These are phyloP conservation scores for Schrenkiella parvula DNA, from an alignment of 345 rosid species.

Conservation along the genomic window DNA sequence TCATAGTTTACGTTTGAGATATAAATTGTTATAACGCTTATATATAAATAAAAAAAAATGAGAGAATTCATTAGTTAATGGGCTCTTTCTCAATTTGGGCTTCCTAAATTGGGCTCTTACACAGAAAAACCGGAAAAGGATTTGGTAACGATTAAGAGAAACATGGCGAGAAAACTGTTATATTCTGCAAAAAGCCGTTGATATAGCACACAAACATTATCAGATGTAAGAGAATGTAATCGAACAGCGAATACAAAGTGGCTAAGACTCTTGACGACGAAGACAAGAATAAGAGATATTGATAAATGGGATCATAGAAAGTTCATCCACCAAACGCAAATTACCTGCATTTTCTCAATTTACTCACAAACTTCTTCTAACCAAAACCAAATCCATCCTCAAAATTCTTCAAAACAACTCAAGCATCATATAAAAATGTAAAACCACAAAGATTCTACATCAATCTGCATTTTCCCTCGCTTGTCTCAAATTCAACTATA, in stretches of 20 bases:
- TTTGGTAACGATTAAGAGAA: not conserved
- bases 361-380: not conserved
- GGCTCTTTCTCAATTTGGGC: not conserved
- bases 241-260: not conserved
- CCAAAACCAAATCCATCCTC: slow-evolving; percentile 8
- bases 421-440: slow-evolving; percentile 4
- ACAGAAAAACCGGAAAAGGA: not conserved
- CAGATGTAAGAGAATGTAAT: no score
- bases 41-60: not conserved
- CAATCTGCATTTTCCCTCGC: not conserved
- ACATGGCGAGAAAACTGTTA: not conserved
- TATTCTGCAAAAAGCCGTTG: no score
- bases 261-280: not conserved
- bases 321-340: not conserved
- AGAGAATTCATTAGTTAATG: not conserved
- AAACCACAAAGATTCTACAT: slow-evolving; percentile 11
- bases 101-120: not conserved
- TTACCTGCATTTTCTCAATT: not conserved
- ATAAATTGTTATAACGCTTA: no score
- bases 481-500: slow-evolving; percentile 16
- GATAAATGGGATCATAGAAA: not conserved
- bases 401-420: not conserved
- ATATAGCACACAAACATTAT: no score
- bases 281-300: not conserved
- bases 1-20: no score